A percentile compares a stretch with the other conserved stretches of the same genome.
Conservation (phyloP, 768 basidiomycete genomes). For the Tephrocybe sp. region DNA sequence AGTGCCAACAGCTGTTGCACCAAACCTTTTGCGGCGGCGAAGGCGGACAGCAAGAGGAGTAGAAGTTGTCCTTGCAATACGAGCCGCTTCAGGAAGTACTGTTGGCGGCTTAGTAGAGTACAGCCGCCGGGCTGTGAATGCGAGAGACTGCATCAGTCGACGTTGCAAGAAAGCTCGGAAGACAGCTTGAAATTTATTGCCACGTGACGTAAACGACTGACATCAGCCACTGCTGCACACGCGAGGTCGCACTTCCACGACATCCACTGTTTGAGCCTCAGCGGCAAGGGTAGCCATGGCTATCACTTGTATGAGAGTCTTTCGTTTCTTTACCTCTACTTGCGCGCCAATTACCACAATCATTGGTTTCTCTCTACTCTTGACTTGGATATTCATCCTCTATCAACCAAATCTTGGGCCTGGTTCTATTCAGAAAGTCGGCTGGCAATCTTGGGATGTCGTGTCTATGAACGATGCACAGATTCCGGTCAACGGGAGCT, state of each 20-base stretch:
- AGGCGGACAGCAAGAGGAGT: constrained; percentile 72
- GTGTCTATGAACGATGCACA: constrained; percentile 32
- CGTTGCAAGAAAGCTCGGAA: not conserved
- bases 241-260: not conserved
- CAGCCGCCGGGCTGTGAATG: constrained; percentile 29
- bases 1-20: constrained; percentile 27
- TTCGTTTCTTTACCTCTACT: constrained; percentile 51
- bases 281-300: constrained; percentile 33
- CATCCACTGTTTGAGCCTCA: constrained; percentile 5
- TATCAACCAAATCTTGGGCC: constrained; percentile 78
- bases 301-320: constrained; percentile 35
- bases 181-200: constrained; percentile 11
- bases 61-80: constrained; percentile 63
- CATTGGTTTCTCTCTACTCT: constrained; percentile 65
- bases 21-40: constrained; percentile 55
- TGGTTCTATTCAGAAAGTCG: constrained; percentile 66
- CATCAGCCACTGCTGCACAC: not conserved
- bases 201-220: constrained; percentile 14
- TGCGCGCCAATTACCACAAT: constrained; percentile 59
- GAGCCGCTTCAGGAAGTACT: constrained; percentile 34
- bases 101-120: constrained; percentile 37
- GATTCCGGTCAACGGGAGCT: constrained; percentile 12
- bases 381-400: constrained; percentile 76
- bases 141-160: constrained; percentile 36
- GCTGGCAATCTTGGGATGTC: constrained; percentile 88